phyloP scores from a whole-genome alignment of 768 basidiomycete genomes.

The Tulasnella sp. region DNA sequence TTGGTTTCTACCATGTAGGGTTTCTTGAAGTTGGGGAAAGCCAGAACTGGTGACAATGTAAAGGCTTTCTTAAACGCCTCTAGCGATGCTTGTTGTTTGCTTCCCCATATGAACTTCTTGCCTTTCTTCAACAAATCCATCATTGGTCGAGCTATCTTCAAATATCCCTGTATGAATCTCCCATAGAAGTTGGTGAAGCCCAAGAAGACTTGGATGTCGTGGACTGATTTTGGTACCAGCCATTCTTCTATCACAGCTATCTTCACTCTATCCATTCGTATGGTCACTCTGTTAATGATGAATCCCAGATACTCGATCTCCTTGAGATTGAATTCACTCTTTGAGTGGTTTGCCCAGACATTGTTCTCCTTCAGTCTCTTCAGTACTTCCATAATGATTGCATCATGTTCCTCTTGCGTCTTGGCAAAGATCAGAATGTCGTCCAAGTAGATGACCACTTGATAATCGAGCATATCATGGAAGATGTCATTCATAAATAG shows the following conservation, averaged over 20 bases:
- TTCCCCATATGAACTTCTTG: neutral
- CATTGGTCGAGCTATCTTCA: slow-evolving; percentile 17
- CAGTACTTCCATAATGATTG: slow-evolving; percentile 19
- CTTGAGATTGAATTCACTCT: slow-evolving; percentile 20
- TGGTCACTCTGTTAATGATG: neutral
- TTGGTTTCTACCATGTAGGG: neutral
- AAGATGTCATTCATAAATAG: slow-evolving; percentile 21
- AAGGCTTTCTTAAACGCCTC: neutral
- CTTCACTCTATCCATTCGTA: slow-evolving; percentile 6
- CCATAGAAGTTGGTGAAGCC: slow-evolving; percentile 23
- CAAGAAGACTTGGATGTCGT: slow-evolving; percentile 20
- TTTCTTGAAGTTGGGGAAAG: neutral
- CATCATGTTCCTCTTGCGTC: slow-evolving; percentile 16
- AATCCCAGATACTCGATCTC: slow-evolving; percentile 21
- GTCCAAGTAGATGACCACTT: slow-evolving; percentile 20
- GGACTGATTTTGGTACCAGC: slow-evolving; percentile 17
- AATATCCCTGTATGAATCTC: slow-evolving; percentile 20
- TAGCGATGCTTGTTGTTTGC: neutral
- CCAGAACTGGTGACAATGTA: neutral
- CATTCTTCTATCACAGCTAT: slow-evolving; percentile 16
- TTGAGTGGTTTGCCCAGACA: slow-evolving; percentile 19
- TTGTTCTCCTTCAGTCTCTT: slow-evolving; percentile 14
- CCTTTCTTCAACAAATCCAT: neutral
- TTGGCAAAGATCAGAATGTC: slow-evolving; percentile 22
- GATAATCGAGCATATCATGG: slow-evolving; percentile 17